Conservation (phyloP, 2,329 filamentous ascomycete species). For the Purpureocillium lavendulum region DNA sequence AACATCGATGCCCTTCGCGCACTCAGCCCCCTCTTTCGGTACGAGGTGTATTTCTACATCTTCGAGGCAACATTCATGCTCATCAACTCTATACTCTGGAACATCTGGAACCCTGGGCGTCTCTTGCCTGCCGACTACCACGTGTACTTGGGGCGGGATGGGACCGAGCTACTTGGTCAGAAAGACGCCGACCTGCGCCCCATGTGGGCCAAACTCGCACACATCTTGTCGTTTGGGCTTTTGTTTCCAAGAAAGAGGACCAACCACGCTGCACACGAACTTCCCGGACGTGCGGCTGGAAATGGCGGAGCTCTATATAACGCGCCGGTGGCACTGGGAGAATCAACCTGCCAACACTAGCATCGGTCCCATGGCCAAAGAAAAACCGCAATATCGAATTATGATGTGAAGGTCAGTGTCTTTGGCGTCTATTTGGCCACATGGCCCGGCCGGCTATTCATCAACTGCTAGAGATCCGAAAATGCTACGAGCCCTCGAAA, state of each 20-base stretch:
- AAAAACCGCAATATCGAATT: no score
- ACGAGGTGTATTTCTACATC: conserved; percentile 49
- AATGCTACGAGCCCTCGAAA: no score
- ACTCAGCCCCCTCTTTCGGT: conserved; percentile 33
- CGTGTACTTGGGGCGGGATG: conserved; percentile 39
- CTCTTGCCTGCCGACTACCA: conserved; percentile 37
- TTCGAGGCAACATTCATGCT: conserved; percentile 46
- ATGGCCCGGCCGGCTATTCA: no score
- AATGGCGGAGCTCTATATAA: no score
- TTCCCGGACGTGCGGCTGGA: no score
- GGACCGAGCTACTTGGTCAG: conserved; percentile 13
- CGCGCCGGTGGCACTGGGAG: no score
- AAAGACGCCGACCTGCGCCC: background rate
- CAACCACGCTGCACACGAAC: background rate
- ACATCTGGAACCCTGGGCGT: conserved; percentile 37
- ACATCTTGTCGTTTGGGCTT: conserved; percentile 7
- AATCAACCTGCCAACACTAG: no score
- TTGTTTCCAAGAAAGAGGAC: conserved; percentile 3
- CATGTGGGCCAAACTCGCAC: conserved; percentile 1
- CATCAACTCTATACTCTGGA: conserved; percentile 37
- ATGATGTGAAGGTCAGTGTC: no score
- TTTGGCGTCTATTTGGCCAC: no score
- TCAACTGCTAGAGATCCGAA: no score
- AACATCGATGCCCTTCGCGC: conserved; percentile 10
- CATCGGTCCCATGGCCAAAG: no score